Percentiles rank a stretch among this genome's conserved stretches.
Evolutionary conservation across 2,329 filamentous ascomycete genomes (phyloP).

Genomic region (Huntiella abstrusa): DNA sequence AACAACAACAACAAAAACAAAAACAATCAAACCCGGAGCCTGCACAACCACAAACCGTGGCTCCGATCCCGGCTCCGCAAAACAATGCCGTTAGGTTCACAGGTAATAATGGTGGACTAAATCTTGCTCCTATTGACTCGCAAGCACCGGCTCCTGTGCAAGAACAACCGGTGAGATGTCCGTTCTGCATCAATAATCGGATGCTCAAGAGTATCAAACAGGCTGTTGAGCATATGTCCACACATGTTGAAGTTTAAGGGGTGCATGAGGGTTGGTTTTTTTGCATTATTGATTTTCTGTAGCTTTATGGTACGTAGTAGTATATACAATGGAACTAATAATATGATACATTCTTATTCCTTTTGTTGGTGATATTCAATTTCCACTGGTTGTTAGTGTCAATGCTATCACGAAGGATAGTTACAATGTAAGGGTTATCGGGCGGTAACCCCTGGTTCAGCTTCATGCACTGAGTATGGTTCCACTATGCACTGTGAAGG

Average conservation of each 20-base stretch:
- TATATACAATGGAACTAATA: too few relatives aligned
- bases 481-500: too few relatives aligned
- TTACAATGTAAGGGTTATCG: too few relatives aligned
- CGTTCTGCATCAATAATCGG: constrained; percentile 41
- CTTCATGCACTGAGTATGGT: too few relatives aligned
- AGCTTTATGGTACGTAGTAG: too few relatives aligned
- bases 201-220: constrained; percentile 43
- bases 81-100: constrained; percentile 8
- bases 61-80: constrained; percentile 6
- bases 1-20: not conserved
- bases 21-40: not conserved
- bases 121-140: constrained; percentile 35
- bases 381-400: too few relatives aligned
- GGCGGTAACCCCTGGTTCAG: too few relatives aligned
- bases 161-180: constrained; percentile 35
- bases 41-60: not conserved
- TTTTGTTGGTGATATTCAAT: too few relatives aligned
- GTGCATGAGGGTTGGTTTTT: not conserved
- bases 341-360: too few relatives aligned
- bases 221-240: constrained; percentile 43
- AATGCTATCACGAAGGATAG: too few relatives aligned
- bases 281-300: not conserved
- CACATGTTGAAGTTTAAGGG: constrained; percentile 35
- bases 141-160: constrained; percentile 26
- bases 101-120: constrained; percentile 18